Evolutionary conservation across 2,329 filamentous ascomycete genomes (phyloP), one percentile per base, ranked within the genome.

Genomic region (Epichloe sp.): DNA sequence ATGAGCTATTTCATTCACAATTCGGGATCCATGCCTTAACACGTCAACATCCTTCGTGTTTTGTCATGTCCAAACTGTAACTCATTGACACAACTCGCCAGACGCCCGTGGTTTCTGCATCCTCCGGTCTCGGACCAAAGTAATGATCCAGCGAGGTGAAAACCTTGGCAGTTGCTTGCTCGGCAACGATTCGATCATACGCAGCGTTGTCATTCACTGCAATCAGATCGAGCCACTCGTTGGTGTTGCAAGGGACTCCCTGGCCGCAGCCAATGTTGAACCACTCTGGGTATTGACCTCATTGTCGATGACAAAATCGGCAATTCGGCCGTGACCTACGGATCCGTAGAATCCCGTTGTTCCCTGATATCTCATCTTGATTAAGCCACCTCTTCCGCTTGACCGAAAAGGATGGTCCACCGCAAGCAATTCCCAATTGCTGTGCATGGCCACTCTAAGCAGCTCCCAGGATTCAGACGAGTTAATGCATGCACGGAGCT

Each of bases 261-360:
- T 21, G 31, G 38, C 38, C 47, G 17, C 47, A 49, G 21, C 47
- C 47, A 35, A 49, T 49, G 26, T 49, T 44, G 26, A 49, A 44
- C n/a, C 40, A 49, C 15, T 49, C n/a, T 42, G 2, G 23, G 37
- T 34, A 21, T 44, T 44, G 26, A 49, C 47, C 31, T 49, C 47
- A n/a, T 44, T 49, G 26, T 49, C 19, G 23, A 49, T 34, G 19
- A 44, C 47, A 17, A 49, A 42, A 37, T 49, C 47, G 37, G 47
- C 47, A 26, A 49, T 37, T 15, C 47, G 17, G 37, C 47, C 47
- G 38, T 43, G 21, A 23, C 38, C 38, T 5, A n/a, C n/a, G n/a
- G n/a, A n/a, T n/a, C n/a, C n/a, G n/a, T n/a, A n/a, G 21, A 10
- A 31, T 19, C 21, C 47, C 47, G 37, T 43, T 43, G 23, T 41